Evolutionary conservation across 192 early-diverging fungal species (phyloP), one percentile per base, ranked within the genome.

Genomic region (Chytriomyces hyalinus): DNA sequence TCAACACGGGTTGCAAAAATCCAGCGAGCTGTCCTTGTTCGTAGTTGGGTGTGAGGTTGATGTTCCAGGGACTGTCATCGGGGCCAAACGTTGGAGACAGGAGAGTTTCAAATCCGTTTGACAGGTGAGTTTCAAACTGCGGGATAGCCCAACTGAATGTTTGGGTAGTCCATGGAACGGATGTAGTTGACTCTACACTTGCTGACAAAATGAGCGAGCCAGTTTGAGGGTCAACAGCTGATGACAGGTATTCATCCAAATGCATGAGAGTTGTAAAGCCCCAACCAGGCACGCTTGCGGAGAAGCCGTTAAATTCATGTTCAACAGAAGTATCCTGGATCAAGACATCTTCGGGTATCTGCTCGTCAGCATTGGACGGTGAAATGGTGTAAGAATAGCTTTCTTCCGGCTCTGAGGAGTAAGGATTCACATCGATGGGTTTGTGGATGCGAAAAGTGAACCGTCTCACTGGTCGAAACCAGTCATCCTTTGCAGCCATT

Each of bases 261-360:
- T 75, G 28, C 6, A 79, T 53, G 26, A 85, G 65, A 22, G 78
- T 76, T 6, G 80, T 79, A 68, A 87, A 87, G 11, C 86, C 86
- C 86, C 86, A 87, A 50, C 86, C 86, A 20, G 81, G 63, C 45
- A 70, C 61, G 2, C 48, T 6, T 2, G 66, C 69, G 10, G 24
- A 44, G 75, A 85, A 85, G 2, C 76, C 84, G 15, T 63, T 76
- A 72, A 85, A 85, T 47, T 73, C 71, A n/a, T 64, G 36, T 22
- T 65, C 49, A 7, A 63, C 46, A 3, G 79, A 78, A 17, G 76
- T 78, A 60, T 82, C 79, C 48, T 73, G 63, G 28, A 78, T 64
- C 6, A 84, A 60, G 6, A 69, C 76, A 26, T 82, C 77, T 7
- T 85, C 80, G 13, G 66, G 57, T 10, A 20, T 53, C 13, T n/a